phyloP scores from a whole-genome alignment of 192 early-diverging fungal genomes.

The Piromyces sp. region DNA sequence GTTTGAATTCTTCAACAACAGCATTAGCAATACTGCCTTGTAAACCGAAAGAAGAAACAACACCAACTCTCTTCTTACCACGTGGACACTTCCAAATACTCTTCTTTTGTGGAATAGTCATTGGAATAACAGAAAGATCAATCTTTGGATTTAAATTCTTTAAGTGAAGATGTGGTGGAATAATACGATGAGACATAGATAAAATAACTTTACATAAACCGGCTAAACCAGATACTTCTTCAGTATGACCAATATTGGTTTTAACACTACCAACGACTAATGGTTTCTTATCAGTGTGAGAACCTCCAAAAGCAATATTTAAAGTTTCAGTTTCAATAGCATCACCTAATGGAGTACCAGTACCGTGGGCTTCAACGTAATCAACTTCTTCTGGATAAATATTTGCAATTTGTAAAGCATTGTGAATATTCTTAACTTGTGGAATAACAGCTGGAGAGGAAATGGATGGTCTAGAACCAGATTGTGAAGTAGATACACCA shows the following conservation, averaged over 20 bases:
- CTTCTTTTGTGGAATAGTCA: conserved; percentile 8
- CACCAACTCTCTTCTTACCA: conserved; percentile 7
- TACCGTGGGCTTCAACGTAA: conserved; percentile 13
- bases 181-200: conserved; percentile 4
- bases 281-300: background rate
- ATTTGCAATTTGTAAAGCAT: background rate
- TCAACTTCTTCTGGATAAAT: conserved; percentile 6
- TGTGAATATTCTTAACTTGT: background rate
- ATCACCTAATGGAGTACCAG: conserved; percentile 14
- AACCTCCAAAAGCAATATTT: conserved; percentile 3
- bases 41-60: conserved; percentile 7
- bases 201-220: conserved; percentile 9
- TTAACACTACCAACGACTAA: conserved; percentile 8
- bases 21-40: conserved; percentile 11
- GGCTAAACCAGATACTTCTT: conserved; percentile 6
- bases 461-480: conserved; percentile 8
- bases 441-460: background rate
- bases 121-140: conserved; percentile 2
- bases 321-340: conserved; percentile 14
- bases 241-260: conserved; percentile 11
- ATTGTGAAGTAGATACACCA: conserved; percentile 9
- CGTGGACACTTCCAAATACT: conserved; percentile 1
- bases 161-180: conserved; percentile 11
- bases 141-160: conserved; percentile 10
- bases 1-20: conserved; percentile 9